Evolutionary conservation across 371 early-diverging fungal species (phyloP).

Genomic region (Capillidium heterosporum): DNA sequence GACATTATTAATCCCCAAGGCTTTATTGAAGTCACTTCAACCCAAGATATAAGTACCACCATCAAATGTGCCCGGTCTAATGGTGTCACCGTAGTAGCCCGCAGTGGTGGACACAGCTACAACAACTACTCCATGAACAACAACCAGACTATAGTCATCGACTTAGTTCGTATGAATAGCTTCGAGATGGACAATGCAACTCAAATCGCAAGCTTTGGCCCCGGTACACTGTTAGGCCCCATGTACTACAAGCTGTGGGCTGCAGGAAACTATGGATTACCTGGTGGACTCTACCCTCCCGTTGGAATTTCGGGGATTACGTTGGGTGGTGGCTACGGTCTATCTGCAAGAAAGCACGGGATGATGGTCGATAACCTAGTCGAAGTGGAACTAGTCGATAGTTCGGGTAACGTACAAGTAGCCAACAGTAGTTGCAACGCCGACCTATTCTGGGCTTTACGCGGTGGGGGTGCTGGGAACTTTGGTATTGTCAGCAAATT

Average conservation of each 20-base stretch:
- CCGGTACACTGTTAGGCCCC: conserved; percentile 16
- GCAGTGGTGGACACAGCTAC: conserved; percentile 27
- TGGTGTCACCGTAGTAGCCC: conserved; percentile 11
- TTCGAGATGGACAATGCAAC: conserved; percentile 8
- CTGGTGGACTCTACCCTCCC: conserved; percentile 17
- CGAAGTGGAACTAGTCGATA: conserved; percentile 22
- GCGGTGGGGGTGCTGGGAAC: conserved; percentile 34
- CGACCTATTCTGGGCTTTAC: conserved; percentile 37
- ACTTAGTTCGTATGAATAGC: conserved; percentile 12
- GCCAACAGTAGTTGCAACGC: conserved; percentile 17
- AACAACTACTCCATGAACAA: conserved; percentile 16
- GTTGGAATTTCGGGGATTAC: conserved; percentile 19
- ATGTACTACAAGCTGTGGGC: conserved; percentile 15
- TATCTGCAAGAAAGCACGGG: conserved; percentile 18
- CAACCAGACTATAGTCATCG: conserved; percentile 16
- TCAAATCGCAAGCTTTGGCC: conserved; percentile 11
- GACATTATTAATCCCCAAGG: background rate
- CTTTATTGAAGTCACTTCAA: background rate
- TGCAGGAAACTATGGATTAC: conserved; percentile 11
- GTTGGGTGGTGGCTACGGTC: conserved; percentile 23
- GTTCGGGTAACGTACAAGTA: conserved; percentile 22
- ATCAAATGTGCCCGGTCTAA: conserved; percentile 15
- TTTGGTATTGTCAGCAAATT: conserved; percentile 30
- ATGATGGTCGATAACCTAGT: conserved; percentile 25
- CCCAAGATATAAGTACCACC: conserved; percentile 11